These are phyloP conservation scores for Phytophthora crassamura DNA, from an alignment of 352 stramenopile species.

Conservation along the genomic window DNA sequence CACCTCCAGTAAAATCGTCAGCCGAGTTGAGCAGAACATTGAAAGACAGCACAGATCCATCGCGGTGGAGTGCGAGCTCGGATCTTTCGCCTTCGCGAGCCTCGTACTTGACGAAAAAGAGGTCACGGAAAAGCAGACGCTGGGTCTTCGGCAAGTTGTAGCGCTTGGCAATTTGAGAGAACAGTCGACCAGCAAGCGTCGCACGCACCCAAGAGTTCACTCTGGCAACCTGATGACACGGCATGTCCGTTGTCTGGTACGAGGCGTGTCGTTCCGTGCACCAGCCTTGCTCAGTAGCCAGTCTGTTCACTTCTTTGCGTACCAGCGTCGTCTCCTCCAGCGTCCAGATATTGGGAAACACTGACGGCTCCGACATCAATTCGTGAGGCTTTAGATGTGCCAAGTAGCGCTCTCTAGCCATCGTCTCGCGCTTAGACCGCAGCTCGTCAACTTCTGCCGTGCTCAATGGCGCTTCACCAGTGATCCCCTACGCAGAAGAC, in stretches of 20 bases:
- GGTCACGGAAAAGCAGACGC: slow-evolving; percentile 77
- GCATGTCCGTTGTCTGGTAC: slow-evolving; percentile 88
- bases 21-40: slow-evolving; percentile 90
- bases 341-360: slow-evolving; percentile 63
- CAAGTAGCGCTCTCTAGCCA: slow-evolving; percentile 57
- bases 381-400: slow-evolving; percentile 54
- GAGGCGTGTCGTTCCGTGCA: slow-evolving; percentile 77
- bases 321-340: slow-evolving; percentile 55
- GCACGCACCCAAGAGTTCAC: slow-evolving; percentile 75
- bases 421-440: slow-evolving; percentile 45
- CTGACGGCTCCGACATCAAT: slow-evolving; percentile 45
- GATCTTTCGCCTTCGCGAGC: slow-evolving; percentile 62
- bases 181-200: slow-evolving; percentile 53
- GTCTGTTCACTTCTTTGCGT: slow-evolving; percentile 44
- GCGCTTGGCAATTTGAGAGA: slow-evolving; percentile 57
- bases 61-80: slow-evolving; percentile 89
- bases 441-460: slow-evolving; percentile 27
- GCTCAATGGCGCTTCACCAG: slow-evolving; percentile 28
- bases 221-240: slow-evolving; percentile 68
- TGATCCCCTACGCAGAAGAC: slow-evolving; percentile 21
- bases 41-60: slow-evolving; percentile 96
- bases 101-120: slow-evolving; percentile 92
- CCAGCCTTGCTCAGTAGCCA: slow-evolving; percentile 63
- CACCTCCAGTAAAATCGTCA: slow-evolving; percentile 89
- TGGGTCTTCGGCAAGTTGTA: slow-evolving; percentile 54